Evolutionary conservation across 352 stramenopile genomes (phyloP), one percentile per base, ranked within the genome.

Genomic region (Thalassiosira livingstoniorum): DNA sequence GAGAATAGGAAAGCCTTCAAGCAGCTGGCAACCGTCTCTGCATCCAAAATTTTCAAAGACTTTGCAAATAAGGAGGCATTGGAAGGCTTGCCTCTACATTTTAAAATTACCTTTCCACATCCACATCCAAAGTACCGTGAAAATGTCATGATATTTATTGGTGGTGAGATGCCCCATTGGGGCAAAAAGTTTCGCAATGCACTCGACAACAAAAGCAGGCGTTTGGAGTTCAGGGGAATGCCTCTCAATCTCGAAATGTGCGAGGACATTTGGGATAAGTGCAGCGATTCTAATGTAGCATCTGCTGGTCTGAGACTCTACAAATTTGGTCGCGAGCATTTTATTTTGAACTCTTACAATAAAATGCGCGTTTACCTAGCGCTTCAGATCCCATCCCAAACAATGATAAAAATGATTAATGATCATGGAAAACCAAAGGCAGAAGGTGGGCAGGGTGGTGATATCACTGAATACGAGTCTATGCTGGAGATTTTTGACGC

Each of bases 91-190:
- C 43, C 43, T 57, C 27, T 71, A 1, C 13, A 60, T 21, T 71
- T 71, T 43, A 71, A 71, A 39, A 39, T 71, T 42, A 25, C 2
- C 21, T 60, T 60, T 29, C 1, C 1, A 23, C 43, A 57, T 43
- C 43, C 27, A 27, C 23, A 71, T 57, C 39, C 27, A 45, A 4
- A 25, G 21, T 71, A 60, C 15, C 23, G 21, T 10, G 2, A 71
- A 27, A 42, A 60, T 29, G 37, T 71, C 10, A 58, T 15, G n/a
- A 71, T 71, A 23, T 7, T 71, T 25, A 60, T 71, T 71, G 63
- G 63, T 31, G 42, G 43, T 5, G 43, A 71, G 27, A 71, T 71
- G 43, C 63, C 63, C 39, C 63, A 71, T 58, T 71, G 63, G 63
- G 63, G 3, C 13, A 71, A 69, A 25, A 69, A 69, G 23, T 57